phyloP scores from a whole-genome alignment of 2,329 filamentous ascomycete genomes.

The Microdochium paspali region DNA sequence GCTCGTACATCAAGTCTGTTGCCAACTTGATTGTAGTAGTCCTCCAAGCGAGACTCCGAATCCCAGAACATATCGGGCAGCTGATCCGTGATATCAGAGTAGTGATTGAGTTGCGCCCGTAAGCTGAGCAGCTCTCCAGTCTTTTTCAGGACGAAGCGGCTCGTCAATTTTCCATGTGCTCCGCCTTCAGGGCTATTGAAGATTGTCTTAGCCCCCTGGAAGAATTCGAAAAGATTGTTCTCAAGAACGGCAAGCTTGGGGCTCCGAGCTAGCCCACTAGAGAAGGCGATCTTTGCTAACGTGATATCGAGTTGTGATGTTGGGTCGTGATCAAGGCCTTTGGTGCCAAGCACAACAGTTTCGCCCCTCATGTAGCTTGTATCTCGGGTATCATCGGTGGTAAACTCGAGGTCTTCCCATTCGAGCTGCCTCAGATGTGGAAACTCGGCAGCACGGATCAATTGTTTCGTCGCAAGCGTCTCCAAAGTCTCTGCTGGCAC shows the following conservation, averaged over 20 bases:
- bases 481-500: conserved; percentile 66
- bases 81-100: conserved; percentile 91
- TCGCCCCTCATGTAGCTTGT: conserved; percentile 76
- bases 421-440: conserved; percentile 65
- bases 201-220: conserved; percentile 76
- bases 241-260: conserved; percentile 93
- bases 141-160: conserved; percentile 80
- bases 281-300: conserved; percentile 92
- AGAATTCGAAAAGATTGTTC: conserved; percentile 71
- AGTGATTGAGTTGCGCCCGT: conserved; percentile 88
- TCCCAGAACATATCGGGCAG: conserved; percentile 98
- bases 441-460: conserved; percentile 67
- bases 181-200: conserved; percentile 54
- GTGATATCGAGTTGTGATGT: conserved; percentile 41
- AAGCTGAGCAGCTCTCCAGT: conserved; percentile 87
- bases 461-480: conserved; percentile 58
- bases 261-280: conserved; percentile 81
- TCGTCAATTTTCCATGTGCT: conserved; percentile 57
- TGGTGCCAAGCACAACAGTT: conserved; percentile 80
- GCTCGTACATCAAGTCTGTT: conserved; percentile 84
- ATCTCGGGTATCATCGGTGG: conserved; percentile 64
- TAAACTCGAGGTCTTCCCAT: conserved; percentile 82
- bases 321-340: conserved; percentile 35
- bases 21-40: conserved; percentile 91
- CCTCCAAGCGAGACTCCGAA: conserved; percentile 82